Percentiles rank a stretch among this genome's conserved stretches.
Evolutionary conservation across 441 rosid species (phyloP).

Genomic region (Pelargonium myrrhifolium): DNA sequence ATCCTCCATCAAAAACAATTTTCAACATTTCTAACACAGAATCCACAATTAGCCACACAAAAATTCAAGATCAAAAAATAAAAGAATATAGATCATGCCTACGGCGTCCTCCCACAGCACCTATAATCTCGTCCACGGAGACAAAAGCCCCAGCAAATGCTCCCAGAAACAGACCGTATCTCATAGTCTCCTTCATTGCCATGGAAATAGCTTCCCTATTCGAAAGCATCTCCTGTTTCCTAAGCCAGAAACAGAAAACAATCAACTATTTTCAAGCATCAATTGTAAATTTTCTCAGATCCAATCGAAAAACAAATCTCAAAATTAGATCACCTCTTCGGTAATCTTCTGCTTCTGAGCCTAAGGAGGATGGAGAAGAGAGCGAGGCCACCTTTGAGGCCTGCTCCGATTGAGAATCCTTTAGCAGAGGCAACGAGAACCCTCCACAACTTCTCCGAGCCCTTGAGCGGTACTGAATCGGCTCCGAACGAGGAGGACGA

Average conservation of each 20-base stretch:
- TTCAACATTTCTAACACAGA: not conserved
- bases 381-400: constrained; percentile 83
- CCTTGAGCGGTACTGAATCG: constrained; percentile 28
- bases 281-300: not conserved
- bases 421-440: constrained; percentile 53
- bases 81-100: constrained; percentile 37
- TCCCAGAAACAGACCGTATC: constrained; percentile 88
- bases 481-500: constrained; percentile 23
- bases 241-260: constrained; percentile 15
- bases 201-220: constrained; percentile 55
- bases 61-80: not conserved
- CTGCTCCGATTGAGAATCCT: constrained; percentile 90
- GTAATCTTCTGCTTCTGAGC: constrained; percentile 46
- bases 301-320: not conserved
- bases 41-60: not conserved
- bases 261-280: constrained; percentile 2
- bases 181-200: constrained; percentile 72
- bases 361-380: constrained; percentile 67
- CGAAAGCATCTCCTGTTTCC: constrained; percentile 51
- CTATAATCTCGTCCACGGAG: constrained; percentile 71
- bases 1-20: not conserved
- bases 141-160: constrained; percentile 85
- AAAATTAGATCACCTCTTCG: constrained; percentile 30
- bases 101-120: constrained; percentile 57
- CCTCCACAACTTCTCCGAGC: constrained; percentile 57